A percentile compares a stretch with the other conserved stretches of the same genome.
phyloP scores from a whole-genome alignment of 257 asterid species.

The Solanum appendiculatum region DNA sequence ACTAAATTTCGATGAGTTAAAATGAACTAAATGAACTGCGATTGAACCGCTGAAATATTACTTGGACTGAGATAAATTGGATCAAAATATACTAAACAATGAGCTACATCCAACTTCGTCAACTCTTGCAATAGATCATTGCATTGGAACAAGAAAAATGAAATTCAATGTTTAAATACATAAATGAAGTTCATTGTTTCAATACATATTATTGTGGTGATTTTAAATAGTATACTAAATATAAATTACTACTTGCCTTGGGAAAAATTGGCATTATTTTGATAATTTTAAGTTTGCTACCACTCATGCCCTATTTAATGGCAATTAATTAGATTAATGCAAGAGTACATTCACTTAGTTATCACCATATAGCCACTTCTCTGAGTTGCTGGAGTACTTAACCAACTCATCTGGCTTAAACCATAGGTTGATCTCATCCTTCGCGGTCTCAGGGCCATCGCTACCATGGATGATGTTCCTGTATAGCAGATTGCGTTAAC shows the following conservation, averaged over 20 bases:
- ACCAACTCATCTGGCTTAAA: conserved; percentile 93
- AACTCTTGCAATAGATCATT: background rate
- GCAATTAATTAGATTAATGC: background rate
- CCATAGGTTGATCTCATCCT: conserved; percentile 95
- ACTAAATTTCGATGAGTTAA: background rate
- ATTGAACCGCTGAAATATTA: background rate
- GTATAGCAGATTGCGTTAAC: conserved; percentile 1
- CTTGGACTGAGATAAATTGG: background rate
- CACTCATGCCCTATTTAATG: background rate
- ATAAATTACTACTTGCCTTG: conserved; percentile 4
- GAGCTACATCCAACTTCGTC: no score
- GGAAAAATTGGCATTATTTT: conserved; percentile 23
- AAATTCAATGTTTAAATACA: background rate
- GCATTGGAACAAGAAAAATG: background rate
- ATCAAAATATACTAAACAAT: background rate
- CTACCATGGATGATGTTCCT: conserved; percentile 97
- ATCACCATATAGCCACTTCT: conserved; percentile 84
- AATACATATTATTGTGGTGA: conserved; percentile 28
- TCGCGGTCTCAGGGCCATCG: conserved; percentile 98
- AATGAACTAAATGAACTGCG: background rate
- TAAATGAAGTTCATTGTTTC: background rate
- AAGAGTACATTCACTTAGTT: conserved; percentile 23
- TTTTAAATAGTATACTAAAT: background rate
- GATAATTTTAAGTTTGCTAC: conserved; percentile 11
- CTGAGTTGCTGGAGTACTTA: conserved; percentile 64